A percentile compares a stretch with the other conserved stretches of the same genome.
Evolutionary conservation across 768 basidiomycete species (phyloP).

Genomic region (Suillus hirtellus): DNA sequence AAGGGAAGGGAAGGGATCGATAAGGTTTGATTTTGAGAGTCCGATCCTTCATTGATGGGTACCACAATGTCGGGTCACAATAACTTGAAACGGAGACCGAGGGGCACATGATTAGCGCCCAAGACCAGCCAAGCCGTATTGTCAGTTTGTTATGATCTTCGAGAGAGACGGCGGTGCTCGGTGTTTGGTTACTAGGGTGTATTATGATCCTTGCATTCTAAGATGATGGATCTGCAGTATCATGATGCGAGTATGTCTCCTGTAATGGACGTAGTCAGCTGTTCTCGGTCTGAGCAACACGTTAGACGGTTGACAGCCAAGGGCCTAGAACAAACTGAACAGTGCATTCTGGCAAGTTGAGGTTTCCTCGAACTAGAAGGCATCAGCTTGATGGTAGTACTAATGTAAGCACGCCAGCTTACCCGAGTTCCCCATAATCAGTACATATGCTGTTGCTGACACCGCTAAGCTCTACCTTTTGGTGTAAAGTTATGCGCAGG

Average conservation of each 20-base stretch:
- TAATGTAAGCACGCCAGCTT: too few species aligned
- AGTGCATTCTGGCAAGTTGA: not conserved
- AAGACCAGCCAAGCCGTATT: too few species aligned
- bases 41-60: conserved; percentile 5
- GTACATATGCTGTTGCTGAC: too few species aligned
- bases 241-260: not conserved
- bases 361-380: not conserved
- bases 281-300: not conserved
- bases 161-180: not conserved
- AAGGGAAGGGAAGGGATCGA: not conserved
- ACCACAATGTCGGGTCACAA: not conserved
- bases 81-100: not conserved
- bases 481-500: too few species aligned
- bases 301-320: not conserved
- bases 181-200: not conserved
- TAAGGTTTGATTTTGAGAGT: conserved; percentile 5
- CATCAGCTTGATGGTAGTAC: not conserved
- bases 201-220: not conserved
- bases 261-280: not conserved
- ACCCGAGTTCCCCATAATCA: too few species aligned
- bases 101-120: conserved; percentile 4
- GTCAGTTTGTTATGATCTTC: not conserved
- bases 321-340: not conserved
- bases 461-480: too few species aligned
- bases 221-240: not conserved